These are phyloP conservation scores for Cymbopogon citratus DNA, from an alignment of 176 grass and related monocot species.

Conservation along the genomic window DNA sequence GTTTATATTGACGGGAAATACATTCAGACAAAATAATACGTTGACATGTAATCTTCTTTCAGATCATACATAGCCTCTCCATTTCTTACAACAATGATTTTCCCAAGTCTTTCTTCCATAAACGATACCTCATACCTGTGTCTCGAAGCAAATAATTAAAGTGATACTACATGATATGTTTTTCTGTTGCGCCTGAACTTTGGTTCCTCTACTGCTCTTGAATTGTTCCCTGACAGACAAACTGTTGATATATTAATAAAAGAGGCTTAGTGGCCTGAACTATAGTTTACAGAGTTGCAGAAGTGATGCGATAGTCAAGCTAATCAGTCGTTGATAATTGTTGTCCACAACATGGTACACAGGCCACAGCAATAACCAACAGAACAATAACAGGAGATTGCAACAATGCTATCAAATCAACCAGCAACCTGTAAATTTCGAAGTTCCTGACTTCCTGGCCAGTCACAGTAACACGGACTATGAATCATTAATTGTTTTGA, in stretches of 20 bases:
- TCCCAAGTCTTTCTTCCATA: not conserved
- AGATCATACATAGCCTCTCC: not conserved
- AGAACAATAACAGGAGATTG: not conserved
- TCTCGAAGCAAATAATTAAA: not conserved
- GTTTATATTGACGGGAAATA: conserved; percentile 26
- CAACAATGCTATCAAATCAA: not conserved
- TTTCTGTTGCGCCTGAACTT: not conserved
- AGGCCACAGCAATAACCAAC: not conserved
- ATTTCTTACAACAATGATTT: not conserved
- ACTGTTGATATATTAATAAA: not conserved
- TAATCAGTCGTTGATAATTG: not conserved
- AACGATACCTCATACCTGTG: not conserved
- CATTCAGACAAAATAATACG: not conserved
- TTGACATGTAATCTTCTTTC: not conserved
- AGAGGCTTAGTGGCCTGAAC: not conserved
- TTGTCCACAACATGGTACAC: not conserved
- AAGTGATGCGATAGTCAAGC: not conserved
- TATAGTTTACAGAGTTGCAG: not conserved
- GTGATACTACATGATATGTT: not conserved
- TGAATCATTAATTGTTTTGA: not conserved
- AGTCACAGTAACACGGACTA: not conserved
- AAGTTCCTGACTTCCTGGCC: not conserved
- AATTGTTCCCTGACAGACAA: not conserved
- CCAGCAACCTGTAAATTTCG: not conserved
- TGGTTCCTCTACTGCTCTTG: not conserved